phyloP scores from a whole-genome alignment of 306 rosid species.

The Vigna angularis region DNA sequence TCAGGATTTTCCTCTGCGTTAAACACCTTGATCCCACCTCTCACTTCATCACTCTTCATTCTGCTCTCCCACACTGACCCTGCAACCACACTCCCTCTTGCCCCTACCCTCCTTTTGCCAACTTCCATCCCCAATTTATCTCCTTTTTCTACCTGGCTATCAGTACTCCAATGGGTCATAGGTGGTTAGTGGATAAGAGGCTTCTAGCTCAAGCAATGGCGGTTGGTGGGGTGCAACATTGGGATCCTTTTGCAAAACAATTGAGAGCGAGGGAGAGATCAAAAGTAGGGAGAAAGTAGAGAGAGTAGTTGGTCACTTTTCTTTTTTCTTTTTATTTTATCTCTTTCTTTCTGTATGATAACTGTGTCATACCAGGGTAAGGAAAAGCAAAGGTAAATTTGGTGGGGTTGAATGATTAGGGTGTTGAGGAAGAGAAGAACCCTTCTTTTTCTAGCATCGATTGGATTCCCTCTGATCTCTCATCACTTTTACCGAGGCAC shows the following conservation, averaged over 20 bases:
- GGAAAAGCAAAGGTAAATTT: conserved; percentile 35
- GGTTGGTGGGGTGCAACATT: conserved; percentile 68
- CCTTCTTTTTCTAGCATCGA: conserved; percentile 31
- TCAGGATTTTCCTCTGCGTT: conserved; percentile 58
- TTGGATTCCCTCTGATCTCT: conserved; percentile 40
- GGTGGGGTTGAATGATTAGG: conserved; percentile 71
- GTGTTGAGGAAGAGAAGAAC: conserved; percentile 44
- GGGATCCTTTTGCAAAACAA: conserved; percentile 65
- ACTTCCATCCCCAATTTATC: conserved; percentile 60
- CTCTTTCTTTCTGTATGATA: not conserved
- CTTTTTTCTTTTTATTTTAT: conserved; percentile 1
- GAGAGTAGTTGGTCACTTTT: conserved; percentile 25
- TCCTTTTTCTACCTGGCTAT: conserved; percentile 30
- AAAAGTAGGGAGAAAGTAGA: conserved; percentile 4
- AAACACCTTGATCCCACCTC: conserved; percentile 81
- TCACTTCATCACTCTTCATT: conserved; percentile 78
- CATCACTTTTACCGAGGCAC: conserved; percentile 37
- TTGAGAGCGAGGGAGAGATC: not conserved
- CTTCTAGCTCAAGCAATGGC: conserved; percentile 66
- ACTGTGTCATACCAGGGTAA: not conserved
- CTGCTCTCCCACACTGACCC: conserved; percentile 96
- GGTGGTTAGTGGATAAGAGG: conserved; percentile 56
- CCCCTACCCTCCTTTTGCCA: conserved; percentile 47
- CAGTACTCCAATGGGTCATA: conserved; percentile 49
- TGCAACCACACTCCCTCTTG: conserved; percentile 53